Evolutionary conservation across 169 alveolate genomes (phyloP).

Genomic region (Plasmodium gonderi): DNA sequence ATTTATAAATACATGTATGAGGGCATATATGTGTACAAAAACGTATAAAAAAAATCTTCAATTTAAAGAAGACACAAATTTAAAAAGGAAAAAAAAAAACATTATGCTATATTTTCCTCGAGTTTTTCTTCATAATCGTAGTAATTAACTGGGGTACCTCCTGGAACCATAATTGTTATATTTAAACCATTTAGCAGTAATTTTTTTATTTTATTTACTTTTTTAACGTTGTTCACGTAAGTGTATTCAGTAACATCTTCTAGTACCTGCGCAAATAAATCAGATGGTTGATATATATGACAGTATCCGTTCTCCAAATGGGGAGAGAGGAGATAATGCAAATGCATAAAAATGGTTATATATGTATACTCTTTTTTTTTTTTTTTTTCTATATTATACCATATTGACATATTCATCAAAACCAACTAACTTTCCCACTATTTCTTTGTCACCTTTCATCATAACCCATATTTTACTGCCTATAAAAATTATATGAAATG

Average conservation of each 20-base stretch:
- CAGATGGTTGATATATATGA: neutral
- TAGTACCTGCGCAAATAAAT: constrained; percentile 82
- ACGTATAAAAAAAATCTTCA: neutral
- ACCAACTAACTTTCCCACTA: constrained; percentile 93
- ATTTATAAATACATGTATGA: neutral
- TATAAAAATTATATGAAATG: constrained; percentile 1
- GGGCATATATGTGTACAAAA: neutral
- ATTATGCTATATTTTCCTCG: constrained; percentile 50
- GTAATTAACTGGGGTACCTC: constrained; percentile 84
- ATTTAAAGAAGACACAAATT: neutral
- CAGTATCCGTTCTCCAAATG: neutral
- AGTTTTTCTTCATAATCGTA: constrained; percentile 73
- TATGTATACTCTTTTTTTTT: neutral
- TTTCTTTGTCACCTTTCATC: constrained; percentile 89
- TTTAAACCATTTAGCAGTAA: constrained; percentile 87
- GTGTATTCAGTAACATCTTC: constrained; percentile 91
- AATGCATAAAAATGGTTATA: neutral
- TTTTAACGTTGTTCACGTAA: constrained; percentile 79
- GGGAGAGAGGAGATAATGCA: neutral
- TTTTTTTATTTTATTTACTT: constrained; percentile 85
- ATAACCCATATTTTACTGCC: constrained; percentile 93
- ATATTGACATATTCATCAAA: constrained; percentile 96
- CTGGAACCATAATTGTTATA: constrained; percentile 90
- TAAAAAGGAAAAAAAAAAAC: constrained; percentile 7
- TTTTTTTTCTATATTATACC: constrained; percentile 77